Conservation (phyloP, 148 eudicot species). For the Nyssa sinensis region DNA sequence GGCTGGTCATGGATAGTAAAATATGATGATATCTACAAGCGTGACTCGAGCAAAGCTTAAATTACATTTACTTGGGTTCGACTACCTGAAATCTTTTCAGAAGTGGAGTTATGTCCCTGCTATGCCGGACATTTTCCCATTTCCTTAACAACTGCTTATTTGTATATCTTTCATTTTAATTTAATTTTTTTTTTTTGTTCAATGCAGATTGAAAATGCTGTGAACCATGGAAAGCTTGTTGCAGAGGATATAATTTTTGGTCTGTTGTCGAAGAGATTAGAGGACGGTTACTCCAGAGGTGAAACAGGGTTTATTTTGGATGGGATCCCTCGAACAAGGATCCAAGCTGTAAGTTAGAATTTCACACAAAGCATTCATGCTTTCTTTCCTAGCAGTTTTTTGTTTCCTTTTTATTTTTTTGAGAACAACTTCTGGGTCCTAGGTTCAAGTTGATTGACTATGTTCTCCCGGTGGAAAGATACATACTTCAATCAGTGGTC, state of each 20-base stretch:
- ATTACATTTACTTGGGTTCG: neutral
- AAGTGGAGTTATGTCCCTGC: neutral
- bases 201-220: slow-evolving; percentile 47
- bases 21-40: neutral
- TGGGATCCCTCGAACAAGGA: slow-evolving; percentile 76
- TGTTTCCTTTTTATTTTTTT: neutral
- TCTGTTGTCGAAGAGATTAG: slow-evolving; percentile 74
- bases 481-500: neutral
- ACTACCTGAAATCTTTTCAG: no score
- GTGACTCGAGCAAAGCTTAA: neutral
- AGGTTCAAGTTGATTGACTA: no score
- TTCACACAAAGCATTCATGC: neutral
- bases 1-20: neutral
- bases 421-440: no score
- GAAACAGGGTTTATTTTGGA: slow-evolving; percentile 92
- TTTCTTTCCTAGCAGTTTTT: neutral
- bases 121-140: neutral
- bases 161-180: neutral
- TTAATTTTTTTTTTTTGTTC: no score
- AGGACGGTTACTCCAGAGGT: slow-evolving; percentile 70
- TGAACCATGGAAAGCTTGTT: slow-evolving; percentile 82
- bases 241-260: slow-evolving; percentile 84
- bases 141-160: neutral
- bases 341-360: slow-evolving; percentile 78
- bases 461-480: neutral